Conservation (phyloP, 2,329 filamentous ascomycete species). For the Botrytis aclada region DNA sequence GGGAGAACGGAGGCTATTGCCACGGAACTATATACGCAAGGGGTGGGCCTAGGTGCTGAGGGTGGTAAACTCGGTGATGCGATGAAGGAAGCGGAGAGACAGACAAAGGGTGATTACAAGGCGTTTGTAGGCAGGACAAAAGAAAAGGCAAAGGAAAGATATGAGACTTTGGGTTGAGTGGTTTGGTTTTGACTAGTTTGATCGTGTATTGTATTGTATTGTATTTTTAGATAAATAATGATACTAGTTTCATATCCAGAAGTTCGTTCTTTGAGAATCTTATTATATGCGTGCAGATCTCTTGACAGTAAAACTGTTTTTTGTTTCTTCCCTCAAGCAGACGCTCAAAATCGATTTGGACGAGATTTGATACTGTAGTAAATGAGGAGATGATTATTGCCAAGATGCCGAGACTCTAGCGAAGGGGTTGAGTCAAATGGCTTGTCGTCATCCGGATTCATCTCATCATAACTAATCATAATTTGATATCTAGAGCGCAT, state of each 20-base stretch:
- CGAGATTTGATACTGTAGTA: background rate
- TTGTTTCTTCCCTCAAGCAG: background rate
- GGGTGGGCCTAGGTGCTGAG: constrained; percentile 67
- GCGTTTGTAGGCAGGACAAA: constrained; percentile 64
- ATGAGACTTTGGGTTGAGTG: constrained; percentile 50
- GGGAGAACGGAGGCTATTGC: constrained; percentile 63
- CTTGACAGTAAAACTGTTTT: background rate
- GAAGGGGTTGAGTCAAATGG: background rate
- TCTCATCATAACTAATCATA: rapidly evolving
- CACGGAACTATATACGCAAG: constrained; percentile 62
- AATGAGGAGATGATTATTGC: background rate
- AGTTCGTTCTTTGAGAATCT: background rate
- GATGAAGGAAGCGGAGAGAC: constrained; percentile 57
- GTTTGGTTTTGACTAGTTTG: background rate
- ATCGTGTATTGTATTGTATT: constrained; percentile 4
- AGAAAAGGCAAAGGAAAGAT: constrained; percentile 65
- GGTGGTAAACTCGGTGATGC: constrained; percentile 69
- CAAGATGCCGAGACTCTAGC: background rate
- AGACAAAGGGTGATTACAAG: constrained; percentile 57
- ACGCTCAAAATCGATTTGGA: rapidly evolving
- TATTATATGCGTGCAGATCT: background rate
- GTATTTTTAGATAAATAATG: background rate
- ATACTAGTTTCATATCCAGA: background rate
- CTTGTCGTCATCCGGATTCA: background rate
- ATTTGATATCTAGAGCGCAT: background rate